Evolutionary conservation across 2,329 filamentous ascomycete genomes (phyloP).

Genomic region (Alternaria sp.): DNA sequence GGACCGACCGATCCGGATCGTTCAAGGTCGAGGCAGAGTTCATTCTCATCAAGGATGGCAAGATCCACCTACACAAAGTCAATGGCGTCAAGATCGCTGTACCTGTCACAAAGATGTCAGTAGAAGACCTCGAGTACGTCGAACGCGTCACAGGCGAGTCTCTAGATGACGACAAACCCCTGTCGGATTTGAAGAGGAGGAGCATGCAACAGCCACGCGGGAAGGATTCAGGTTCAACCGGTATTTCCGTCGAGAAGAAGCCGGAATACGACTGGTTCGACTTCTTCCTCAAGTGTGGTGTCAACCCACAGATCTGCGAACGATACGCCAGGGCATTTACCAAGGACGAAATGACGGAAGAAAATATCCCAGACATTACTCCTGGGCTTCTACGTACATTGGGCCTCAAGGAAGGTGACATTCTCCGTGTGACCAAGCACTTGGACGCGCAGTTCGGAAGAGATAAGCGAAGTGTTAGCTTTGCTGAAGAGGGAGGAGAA

Average conservation of each 20-base stretch:
- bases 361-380: conserved; percentile 87
- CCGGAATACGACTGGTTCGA: conserved; percentile 98
- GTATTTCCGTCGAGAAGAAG: conserved; percentile 70
- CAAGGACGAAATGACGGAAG: conserved; percentile 95
- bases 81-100: conserved; percentile 99
- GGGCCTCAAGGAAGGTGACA: conserved; percentile 95
- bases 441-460: conserved; percentile 80
- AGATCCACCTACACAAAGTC: conserved; percentile 96
- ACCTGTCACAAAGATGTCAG: conserved; percentile 92
- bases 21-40: conserved; percentile 99
- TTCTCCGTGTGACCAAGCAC: conserved; percentile 90
- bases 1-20: conserved; percentile 93
- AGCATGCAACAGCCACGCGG: conserved; percentile 47
- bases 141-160: conserved; percentile 87
- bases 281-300: conserved; percentile 92
- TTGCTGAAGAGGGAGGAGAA: conserved; percentile 64
- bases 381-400: conserved; percentile 81
- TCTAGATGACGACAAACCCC: conserved; percentile 87
- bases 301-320: conserved; percentile 91
- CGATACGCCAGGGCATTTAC: conserved; percentile 89
- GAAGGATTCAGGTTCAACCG: conserved; percentile 62
- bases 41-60: conserved; percentile 89
- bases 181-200: conserved; percentile 76
- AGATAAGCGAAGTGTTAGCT: conserved; percentile 62
- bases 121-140: conserved; percentile 93